Evolutionary conservation across 2,329 filamentous ascomycete genomes (phyloP), one percentile per base, ranked within the genome.

Genomic region (Zasmidium angulare): DNA sequence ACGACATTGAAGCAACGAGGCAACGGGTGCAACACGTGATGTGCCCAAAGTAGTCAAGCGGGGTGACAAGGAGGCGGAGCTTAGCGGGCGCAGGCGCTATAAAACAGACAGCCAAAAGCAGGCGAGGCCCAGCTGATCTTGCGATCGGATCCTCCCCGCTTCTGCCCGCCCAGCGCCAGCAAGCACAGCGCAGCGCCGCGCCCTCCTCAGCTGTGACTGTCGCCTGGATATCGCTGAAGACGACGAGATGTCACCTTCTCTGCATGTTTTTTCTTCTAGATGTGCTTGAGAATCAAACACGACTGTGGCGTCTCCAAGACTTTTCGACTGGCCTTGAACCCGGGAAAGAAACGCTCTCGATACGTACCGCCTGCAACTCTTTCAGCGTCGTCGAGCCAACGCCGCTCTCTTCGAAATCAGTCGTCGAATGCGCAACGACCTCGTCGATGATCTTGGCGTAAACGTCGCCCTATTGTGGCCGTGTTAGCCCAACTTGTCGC

Each of bases 401-500:
- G 70, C 95, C 95, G 69, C 89, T 91, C 79, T 99, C 95, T 76
- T 99, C 95, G 75, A 99, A 98, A 78, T 98, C 95, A 72, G 93
- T 90, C 72, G 90, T 86, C 72, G 93, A 97, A 67, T 74, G 73
- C 52, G 70, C 66, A 60, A 80, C 74, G 61, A 81, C 79, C 70
- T 90, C 89, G 69, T 93, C 89, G 77, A 98, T 91, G 74, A 99
- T 92, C 79, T 95, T 91, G 76, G 87, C 82, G 77, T 97, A 99
- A 72, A 98, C 88, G 67, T 80, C 79, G 71, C 95, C 95, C 80
- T 87, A 66, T 62, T 46, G 24, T 40, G 51, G 36, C 48, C 24
- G 14, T 47, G 62, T 69, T 54, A 70, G 67, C 65, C 6, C 29
- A 47, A 24, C 52, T n/a, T 40, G 53, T 50, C 46, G 12, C 40